phyloP scores from a whole-genome alignment of 148 eudicot species.

The Rhododendron ferrugineum region DNA sequence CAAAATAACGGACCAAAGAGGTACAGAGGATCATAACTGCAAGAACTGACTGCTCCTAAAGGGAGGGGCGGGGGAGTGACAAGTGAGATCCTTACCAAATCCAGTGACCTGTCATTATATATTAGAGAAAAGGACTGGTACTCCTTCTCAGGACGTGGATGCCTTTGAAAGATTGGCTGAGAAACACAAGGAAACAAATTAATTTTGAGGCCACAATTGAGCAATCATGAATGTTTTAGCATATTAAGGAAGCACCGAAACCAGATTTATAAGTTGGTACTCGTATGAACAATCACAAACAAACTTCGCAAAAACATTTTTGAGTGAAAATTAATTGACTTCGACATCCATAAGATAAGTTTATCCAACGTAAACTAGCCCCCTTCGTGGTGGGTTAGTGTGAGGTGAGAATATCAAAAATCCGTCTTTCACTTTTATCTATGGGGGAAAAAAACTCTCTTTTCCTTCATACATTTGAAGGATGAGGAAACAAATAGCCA shows the following conservation, averaged over 20 bases:
- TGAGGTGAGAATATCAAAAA: not conserved
- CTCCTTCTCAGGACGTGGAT: constrained; percentile 98
- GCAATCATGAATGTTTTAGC: not conserved
- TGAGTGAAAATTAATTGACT: not conserved
- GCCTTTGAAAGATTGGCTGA: constrained; percentile 93
- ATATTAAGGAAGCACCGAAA: not conserved
- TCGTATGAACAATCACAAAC: not conserved
- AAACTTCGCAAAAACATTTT: not conserved
- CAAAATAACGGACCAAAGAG: not conserved
- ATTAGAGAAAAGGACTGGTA: constrained; percentile 96
- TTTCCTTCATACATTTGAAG: not conserved
- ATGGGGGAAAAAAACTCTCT: not conserved
- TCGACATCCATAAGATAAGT: not conserved
- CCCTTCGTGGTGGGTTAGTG: not conserved
- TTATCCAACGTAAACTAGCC: not conserved
- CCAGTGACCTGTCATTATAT: constrained; percentile 84
- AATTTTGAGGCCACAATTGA: not conserved
- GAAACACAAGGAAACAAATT: constrained; percentile 12
- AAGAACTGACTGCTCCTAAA: not conserved
- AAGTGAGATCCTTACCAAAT: constrained; percentile 58
- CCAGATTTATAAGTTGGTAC: not conserved
- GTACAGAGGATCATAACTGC: not conserved
- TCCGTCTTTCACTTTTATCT: not conserved
- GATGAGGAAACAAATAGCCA: not conserved
- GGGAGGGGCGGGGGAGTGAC: not conserved